Conservation (phyloP, 2,329 filamentous ascomycete species). For the Thelonectria discophora region DNA sequence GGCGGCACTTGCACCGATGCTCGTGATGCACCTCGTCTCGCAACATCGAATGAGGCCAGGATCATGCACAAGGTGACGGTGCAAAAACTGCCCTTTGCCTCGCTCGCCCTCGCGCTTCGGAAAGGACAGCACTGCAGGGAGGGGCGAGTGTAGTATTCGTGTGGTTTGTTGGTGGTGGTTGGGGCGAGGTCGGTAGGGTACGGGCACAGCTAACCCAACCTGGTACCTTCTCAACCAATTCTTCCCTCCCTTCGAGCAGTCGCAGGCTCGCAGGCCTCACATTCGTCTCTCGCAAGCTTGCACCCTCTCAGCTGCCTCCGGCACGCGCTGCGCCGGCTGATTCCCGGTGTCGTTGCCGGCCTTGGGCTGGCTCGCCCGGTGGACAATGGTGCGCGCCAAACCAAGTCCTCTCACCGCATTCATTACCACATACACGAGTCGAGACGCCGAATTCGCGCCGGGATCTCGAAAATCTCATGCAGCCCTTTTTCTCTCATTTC, state of each 20-base stretch:
- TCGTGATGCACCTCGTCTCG: conserved; percentile 35
- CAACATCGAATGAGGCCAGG: conserved; percentile 35
- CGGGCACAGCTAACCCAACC: conserved; percentile 33
- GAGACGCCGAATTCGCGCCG: conserved; percentile 42
- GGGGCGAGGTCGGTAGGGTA: conserved; percentile 38
- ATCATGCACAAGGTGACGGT: conserved; percentile 36
- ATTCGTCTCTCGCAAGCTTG: conserved; percentile 10
- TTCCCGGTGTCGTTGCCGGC: conserved; percentile 41
- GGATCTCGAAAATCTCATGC: conserved; percentile 39
- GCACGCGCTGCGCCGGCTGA: conserved; percentile 28
- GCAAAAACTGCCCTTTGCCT: conserved; percentile 19
- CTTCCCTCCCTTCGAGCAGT: neutral
- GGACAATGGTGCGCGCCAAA: conserved; percentile 42
- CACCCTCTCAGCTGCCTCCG: conserved; percentile 14
- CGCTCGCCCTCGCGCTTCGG: conserved; percentile 3
- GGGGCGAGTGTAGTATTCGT: conserved; percentile 31
- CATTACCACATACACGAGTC: conserved; percentile 44
- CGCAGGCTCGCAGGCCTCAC: neutral
- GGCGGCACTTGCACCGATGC: conserved; percentile 40
- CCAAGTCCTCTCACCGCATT: conserved; percentile 44
- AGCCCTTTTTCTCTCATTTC: conserved; percentile 29
- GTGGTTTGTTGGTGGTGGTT: conserved; percentile 38
- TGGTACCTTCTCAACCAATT: conserved; percentile 2
- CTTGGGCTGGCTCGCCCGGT: conserved; percentile 35
- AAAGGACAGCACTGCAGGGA: conserved; percentile 21